Evolutionary conservation across 2,329 filamentous ascomycete genomes (phyloP).

Genomic region (Trichoderma koningii): DNA sequence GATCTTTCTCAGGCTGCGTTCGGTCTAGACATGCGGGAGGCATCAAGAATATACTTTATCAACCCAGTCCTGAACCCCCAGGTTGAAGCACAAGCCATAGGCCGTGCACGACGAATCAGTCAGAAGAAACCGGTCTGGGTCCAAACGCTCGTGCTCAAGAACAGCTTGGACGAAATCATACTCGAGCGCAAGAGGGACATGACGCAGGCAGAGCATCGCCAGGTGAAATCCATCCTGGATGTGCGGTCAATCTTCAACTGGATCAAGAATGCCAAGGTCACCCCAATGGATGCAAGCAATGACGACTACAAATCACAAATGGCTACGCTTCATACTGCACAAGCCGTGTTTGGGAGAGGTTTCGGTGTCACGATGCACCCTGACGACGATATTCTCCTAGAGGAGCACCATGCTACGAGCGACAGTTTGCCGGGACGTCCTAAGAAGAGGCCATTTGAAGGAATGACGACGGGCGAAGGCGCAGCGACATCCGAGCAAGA

Average conservation of each 20-base stretch:
- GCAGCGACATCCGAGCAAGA: constrained; percentile 20
- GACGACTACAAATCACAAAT: constrained; percentile 50
- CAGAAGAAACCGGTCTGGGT: constrained; percentile 78
- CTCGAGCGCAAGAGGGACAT: constrained; percentile 72
- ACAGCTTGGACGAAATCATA: constrained; percentile 84
- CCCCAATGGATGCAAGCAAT: constrained; percentile 37
- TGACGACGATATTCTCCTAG: constrained; percentile 49
- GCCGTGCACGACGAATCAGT: constrained; percentile 83
- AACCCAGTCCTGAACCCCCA: constrained; percentile 84
- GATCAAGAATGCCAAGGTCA: constrained; percentile 56
- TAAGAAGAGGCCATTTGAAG: constrained; percentile 34
- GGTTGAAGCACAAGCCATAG: constrained; percentile 87
- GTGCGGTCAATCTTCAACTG: constrained; percentile 60
- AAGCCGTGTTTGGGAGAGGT: constrained; percentile 54
- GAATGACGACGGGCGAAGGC: constrained; percentile 7
- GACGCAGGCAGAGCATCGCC: constrained; percentile 65
- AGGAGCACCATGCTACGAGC: constrained; percentile 28
- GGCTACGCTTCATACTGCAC: constrained; percentile 48
- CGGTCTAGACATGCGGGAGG: constrained; percentile 80
- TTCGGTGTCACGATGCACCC: constrained; percentile 48
- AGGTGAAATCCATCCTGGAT: constrained; percentile 59
- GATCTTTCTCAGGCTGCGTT: constrained; percentile 88
- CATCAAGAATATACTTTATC: constrained; percentile 85
- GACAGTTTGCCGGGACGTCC: not conserved
- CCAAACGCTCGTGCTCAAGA: constrained; percentile 78